Percentiles rank a stretch among this genome's conserved stretches.
Conservation (phyloP, 2,329 filamentous ascomycete genomes). For the Chaetomium sp. region DNA sequence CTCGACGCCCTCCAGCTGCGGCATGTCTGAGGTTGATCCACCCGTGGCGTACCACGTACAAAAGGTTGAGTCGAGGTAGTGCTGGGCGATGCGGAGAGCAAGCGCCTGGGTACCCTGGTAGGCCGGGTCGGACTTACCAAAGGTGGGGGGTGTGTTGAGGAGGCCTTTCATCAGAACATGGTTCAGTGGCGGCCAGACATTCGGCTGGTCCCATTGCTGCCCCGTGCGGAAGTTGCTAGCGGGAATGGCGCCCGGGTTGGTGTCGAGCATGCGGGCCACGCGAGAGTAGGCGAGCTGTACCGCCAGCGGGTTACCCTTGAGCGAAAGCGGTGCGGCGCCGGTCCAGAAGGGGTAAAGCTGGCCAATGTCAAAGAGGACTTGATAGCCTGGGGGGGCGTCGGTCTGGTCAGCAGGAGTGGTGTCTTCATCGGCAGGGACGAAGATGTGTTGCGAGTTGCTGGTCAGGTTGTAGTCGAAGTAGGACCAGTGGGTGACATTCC, state of each 20-base stretch:
- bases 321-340: constrained; percentile 50
- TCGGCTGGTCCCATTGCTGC: constrained; percentile 66
- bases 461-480: constrained; percentile 68
- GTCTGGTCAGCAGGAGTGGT: constrained; percentile 35
- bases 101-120: constrained; percentile 49
- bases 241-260: constrained; percentile 50
- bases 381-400: constrained; percentile 46
- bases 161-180: constrained; percentile 58
- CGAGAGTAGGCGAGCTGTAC: constrained; percentile 49
- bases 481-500: constrained; percentile 55
- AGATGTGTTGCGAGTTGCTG: constrained; percentile 48
- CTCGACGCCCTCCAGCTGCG: constrained; percentile 42
- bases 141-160: constrained; percentile 52
- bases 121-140: constrained; percentile 45
- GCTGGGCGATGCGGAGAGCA: constrained; percentile 53
- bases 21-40: constrained; percentile 48
- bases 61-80: constrained; percentile 61
- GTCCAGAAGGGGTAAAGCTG: constrained; percentile 67
- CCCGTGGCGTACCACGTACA: constrained; percentile 66
- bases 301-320: constrained; percentile 53
- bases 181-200: constrained; percentile 63
- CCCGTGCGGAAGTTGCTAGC: constrained; percentile 55
- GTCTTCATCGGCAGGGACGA: constrained; percentile 43
- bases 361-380: constrained; percentile 51
- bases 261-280: constrained; percentile 46